Evolutionary conservation across 2,329 filamentous ascomycete genomes (phyloP), one percentile per base, ranked within the genome.

Genomic region (Nemania sp.): DNA sequence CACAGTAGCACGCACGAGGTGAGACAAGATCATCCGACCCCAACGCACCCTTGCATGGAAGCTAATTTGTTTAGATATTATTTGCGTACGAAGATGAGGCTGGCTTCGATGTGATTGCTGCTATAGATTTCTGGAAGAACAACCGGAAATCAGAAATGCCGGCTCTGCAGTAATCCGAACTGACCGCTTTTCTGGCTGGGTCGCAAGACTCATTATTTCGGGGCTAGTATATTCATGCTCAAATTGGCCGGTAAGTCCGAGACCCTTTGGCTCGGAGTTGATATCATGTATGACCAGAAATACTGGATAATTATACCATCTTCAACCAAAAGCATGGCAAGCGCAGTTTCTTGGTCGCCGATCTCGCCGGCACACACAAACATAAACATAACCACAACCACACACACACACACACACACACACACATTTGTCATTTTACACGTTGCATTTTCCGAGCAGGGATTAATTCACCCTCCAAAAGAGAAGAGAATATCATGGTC

Each of bases 1-100:
- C 95, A 99, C 79, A 94, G 92, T 75, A 97, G 92, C 71, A 97
- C 94, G 60, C 88, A 96, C 80, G 95, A 99, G 88, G 95, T 97
- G 80, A 79, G 85, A 75, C 59, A 56, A 20, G 1, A 42, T n/a
- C 7, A 20, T 42, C 5, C 29, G 40, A 34, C 11, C 4, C 35
- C 10, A 29, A 29, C 3, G 25, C 25, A 29, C 25, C 50, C 25
- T 39, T 47, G 46, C 17, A 9, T 18, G n/a, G 29, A 54, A 62
- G 54, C 67, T 71, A 62, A 72, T 49, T 5, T 17, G 11, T 40
- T 66, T 45, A 99, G 95, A 98, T 99, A 69, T 79, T 99, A 54
- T 98, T 97, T 77, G 94, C 95, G 50, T 97, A 97, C 75, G 95
- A 99, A 80, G 94, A 98, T 72, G 95, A 99, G 75, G 82, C 87